Evolutionary conservation across 2,329 filamentous ascomycete species (phyloP), one percentile per base, ranked within the genome.

Genomic region (Apiospora kogelbergensis): DNA sequence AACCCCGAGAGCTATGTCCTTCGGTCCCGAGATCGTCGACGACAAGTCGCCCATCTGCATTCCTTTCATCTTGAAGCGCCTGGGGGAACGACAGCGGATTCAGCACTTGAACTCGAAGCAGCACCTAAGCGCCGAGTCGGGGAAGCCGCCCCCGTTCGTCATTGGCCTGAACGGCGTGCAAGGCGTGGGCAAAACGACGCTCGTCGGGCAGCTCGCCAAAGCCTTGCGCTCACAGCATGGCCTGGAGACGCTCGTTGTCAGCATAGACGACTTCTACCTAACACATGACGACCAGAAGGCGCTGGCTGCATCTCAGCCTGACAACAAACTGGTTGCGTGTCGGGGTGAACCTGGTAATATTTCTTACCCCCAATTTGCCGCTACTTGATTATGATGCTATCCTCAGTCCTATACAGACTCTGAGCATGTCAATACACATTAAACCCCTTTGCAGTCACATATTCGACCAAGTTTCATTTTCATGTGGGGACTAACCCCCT

Each of bases 141-240:
- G 6, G 15, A 20, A 37, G 17, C 53, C 7, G 46, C 46, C 5
- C 24, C 94, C 94, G 37, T 93, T 97, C 80, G 89, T 97, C 78
- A 86, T 98, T 71, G 95, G 94, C 63, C 87, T 98, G 75, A 97
- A 97, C 75, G 95, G 95, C 70, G 89, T 97, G 37, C 95, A 98
- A 81, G 95, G 95, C 70, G 91, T 93, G 45, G 95, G 95, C 73
- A 98, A 98, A 83, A 97, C 95, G 3, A 97, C 95, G 15, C 87
- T 97, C 75, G 94, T 95, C 45, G 85, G 85, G 45, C 85, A 87
- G 5, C 86, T 97, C 57, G 86, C 89, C 72, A 78, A 84, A 24
- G 88, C 86, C 17, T 87, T 95, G 45, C 84, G 83, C 17, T 11
- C 17, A 15, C 75, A 81, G 40, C 84, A 90, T 75, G 85, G 85